Evolutionary conservation across 768 basidiomycete genomes (phyloP).

Genomic region (Candolleomyces efflorescens): DNA sequence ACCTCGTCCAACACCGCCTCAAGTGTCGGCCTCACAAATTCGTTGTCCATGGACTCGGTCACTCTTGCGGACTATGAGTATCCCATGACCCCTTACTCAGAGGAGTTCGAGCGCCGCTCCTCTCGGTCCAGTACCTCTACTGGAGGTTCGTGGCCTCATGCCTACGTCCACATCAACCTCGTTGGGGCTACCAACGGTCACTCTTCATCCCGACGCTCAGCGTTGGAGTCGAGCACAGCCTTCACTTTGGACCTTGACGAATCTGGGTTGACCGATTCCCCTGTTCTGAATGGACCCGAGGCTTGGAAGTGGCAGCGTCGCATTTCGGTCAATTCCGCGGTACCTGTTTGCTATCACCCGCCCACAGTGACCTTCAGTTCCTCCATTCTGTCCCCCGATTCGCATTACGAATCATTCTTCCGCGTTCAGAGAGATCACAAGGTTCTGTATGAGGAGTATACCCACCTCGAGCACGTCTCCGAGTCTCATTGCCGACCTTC

Average conservation of each 20-base stretch:
- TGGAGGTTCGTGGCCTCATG: constrained; percentile 5
- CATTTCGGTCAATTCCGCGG: constrained; percentile 8
- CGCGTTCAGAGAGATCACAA: constrained; percentile 13
- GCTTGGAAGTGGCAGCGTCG: constrained; percentile 11
- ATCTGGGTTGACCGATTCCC: constrained; percentile 12
- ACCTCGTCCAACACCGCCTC: not conserved
- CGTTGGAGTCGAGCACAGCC: constrained; percentile 5
- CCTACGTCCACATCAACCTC: constrained; percentile 12
- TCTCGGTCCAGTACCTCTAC: not conserved
- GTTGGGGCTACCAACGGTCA: constrained; percentile 8
- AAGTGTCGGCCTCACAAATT: not conserved
- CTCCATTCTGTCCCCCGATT: constrained; percentile 7
- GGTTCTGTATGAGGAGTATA: constrained; percentile 7
- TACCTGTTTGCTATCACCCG: constrained; percentile 11
- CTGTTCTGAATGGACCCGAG: constrained; percentile 12
- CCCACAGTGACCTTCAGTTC: constrained; percentile 19
- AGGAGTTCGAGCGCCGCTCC: constrained; percentile 2
- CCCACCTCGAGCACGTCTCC: constrained; percentile 4
- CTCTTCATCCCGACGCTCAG: not conserved
- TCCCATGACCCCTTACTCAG: constrained; percentile 5
- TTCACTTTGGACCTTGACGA: constrained; percentile 25
- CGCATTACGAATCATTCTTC: constrained; percentile 13
- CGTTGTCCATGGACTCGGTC: constrained; percentile 6
- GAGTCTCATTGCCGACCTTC: not conserved
- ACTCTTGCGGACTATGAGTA: constrained; percentile 6